These are phyloP conservation scores for Glonium stellatum DNA, from an alignment of 495 filamentous ascomycete species.

Conservation along the genomic window DNA sequence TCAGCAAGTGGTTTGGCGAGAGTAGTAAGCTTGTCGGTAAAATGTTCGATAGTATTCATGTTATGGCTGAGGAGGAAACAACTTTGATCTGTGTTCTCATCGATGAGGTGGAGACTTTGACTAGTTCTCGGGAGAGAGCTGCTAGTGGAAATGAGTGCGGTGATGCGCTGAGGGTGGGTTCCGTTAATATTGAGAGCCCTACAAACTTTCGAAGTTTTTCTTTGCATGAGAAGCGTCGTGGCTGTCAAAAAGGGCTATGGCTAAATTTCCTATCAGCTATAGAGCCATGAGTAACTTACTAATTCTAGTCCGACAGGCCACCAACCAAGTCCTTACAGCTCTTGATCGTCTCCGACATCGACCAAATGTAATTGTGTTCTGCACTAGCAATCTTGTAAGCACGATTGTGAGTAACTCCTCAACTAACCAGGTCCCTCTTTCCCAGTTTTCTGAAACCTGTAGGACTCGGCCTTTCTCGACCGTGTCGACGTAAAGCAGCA, in stretches of 20 bases:
- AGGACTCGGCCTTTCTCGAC: conserved; percentile 50
- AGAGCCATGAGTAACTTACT: neutral
- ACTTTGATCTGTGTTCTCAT: conserved; percentile 47
- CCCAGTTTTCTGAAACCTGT: neutral
- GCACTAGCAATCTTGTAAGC: conserved; percentile 45
- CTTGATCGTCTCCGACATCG: conserved; percentile 33
- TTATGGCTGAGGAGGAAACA: conserved; percentile 41
- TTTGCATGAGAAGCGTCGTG: too few relatives aligned
- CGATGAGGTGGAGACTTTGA: conserved; percentile 52
- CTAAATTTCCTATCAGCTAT: too few relatives aligned
- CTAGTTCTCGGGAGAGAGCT: conserved; percentile 41
- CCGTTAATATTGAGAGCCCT: neutral
- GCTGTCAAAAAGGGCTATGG: too few relatives aligned
- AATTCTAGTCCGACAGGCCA: conserved; percentile 31
- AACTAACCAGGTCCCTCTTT: neutral
- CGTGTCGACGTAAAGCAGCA: conserved; percentile 48
- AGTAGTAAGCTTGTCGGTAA: conserved; percentile 48
- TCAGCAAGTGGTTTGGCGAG: conserved; percentile 51
- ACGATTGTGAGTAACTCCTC: conserved; percentile 31
- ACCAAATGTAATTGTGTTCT: conserved; percentile 46
- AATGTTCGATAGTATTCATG: conserved; percentile 44
- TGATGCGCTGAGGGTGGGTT: conserved; percentile 43
- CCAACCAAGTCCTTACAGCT: conserved; percentile 40
- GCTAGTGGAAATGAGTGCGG: conserved; percentile 42
- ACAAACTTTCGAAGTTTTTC: too few relatives aligned